Evolutionary conservation across 345 rosid genomes (phyloP), one percentile per base, ranked within the genome.

Genomic region (Microthlaspi erraticum): DNA sequence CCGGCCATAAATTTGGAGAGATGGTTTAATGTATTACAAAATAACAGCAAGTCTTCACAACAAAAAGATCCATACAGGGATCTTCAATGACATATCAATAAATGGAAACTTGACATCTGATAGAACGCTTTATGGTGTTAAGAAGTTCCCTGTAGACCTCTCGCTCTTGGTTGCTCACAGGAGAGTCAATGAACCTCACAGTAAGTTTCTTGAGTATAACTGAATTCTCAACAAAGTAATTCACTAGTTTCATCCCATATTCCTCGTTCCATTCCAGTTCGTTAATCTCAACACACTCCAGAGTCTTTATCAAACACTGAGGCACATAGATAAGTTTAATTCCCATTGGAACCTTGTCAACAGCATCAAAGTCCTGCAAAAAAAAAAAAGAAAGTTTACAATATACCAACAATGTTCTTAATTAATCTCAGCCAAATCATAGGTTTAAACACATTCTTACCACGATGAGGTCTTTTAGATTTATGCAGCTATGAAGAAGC

Each of bases 401-500:
- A 23, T 23, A 23, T 23, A 2, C 3, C 26, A 23, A 23, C 26
- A 23, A 36, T 57, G 44, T 42, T 39, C 14, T 12, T 39, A 39
- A 3, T 19, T 19, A 2, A 1, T 23, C 26, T 23, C 26, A 1
- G 32, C 1, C 46, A 10, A 46, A 10, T 33, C 8, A 63, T 12
- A 38, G 26, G 11, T 38, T 38, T 4, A 23, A 23, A 23, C 26
- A 23, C 26, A 34, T 19, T 44, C 18, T 68, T 68, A 68, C 57
- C 59, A 70, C 5, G 6, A 42, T 6, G 13, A 70, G 66, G 1
- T 29, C 12, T 23, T 26, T 46, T 6, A 70, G 66, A 38, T 70
- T 70, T 5, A 50, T 45, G 31, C 38, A 48, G 56, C 59, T 26
- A 31, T 70, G 66, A 59, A 70, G 58, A 70, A 58, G 59, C 8